Percentiles rank a stretch among this genome's conserved stretches.
Evolutionary conservation across 208 protist genomes (phyloP).

Genomic region (Leishmania martiniquensis): DNA sequence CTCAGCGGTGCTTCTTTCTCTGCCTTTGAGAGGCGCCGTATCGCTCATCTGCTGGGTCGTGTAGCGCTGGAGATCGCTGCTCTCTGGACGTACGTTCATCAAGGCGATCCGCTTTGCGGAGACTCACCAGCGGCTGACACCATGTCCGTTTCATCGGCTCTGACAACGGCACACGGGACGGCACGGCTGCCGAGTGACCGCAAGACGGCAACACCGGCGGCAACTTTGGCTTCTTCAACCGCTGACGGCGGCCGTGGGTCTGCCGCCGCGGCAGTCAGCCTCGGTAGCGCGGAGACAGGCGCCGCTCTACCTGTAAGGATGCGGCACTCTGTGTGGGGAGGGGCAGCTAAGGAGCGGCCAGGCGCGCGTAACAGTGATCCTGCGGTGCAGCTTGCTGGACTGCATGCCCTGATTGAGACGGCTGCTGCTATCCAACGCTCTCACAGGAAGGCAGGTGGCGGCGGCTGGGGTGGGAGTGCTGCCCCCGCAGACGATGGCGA

Average conservation of each 20-base stretch:
- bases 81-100: conserved; percentile 29
- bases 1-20: conserved; percentile 34
- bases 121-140: not conserved
- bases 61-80: conserved; percentile 52
- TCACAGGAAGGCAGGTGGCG: not conserved
- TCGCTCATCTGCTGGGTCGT: conserved; percentile 60
- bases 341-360: not conserved
- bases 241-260: not conserved
- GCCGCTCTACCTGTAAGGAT: no score
- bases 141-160: not conserved
- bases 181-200: conserved; percentile 19
- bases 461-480: not conserved
- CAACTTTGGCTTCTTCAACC: not conserved
- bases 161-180: not conserved
- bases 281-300: not conserved
- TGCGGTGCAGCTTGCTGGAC: conserved; percentile 9
- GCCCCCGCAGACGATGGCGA: no score
- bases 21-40: conserved; percentile 58
- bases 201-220: not conserved
- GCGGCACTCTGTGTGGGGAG: not conserved
- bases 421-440: conserved; percentile 14
- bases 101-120: not conserved
- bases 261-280: not conserved
- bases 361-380: not conserved
- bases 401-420: conserved; percentile 14